A percentile compares a stretch with the other conserved stretches of the same genome.
Evolutionary conservation across 352 stramenopile genomes (phyloP).

Genomic region (Pythium aquatile): DNA sequence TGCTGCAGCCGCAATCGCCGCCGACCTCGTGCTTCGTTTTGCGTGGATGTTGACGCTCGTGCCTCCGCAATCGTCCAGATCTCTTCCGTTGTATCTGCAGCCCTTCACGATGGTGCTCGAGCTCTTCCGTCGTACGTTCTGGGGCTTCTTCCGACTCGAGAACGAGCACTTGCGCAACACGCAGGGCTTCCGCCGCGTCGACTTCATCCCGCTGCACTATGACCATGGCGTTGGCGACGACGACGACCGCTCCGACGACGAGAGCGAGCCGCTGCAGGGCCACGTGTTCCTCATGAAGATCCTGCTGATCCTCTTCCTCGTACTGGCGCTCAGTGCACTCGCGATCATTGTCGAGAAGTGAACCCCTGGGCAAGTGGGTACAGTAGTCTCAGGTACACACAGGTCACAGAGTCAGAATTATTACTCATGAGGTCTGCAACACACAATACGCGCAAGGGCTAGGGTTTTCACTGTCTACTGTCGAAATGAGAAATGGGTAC

Average conservation of each 20-base stretch:
- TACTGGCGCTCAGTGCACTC: constrained; percentile 36
- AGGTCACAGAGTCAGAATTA: neutral
- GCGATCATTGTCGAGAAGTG: constrained; percentile 41
- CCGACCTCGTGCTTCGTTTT: constrained; percentile 79
- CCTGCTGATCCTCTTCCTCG: constrained; percentile 34
- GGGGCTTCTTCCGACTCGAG: constrained; percentile 85
- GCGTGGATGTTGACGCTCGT: constrained; percentile 83
- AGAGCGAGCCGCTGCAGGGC: constrained; percentile 29
- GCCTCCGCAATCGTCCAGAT: constrained; percentile 53
- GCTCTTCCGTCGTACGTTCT: constrained; percentile 82
- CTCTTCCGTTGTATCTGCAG: constrained; percentile 74
- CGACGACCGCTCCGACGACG: constrained; percentile 33
- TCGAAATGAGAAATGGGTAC: constrained; percentile 4
- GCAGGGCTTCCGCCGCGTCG: constrained; percentile 74
- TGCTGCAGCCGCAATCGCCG: constrained; percentile 54
- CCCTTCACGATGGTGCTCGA: constrained; percentile 86
- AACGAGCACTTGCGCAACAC: constrained; percentile 88
- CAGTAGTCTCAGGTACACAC: neutral
- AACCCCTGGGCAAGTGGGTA: neutral
- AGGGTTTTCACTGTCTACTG: neutral
- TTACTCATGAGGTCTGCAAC: neutral
- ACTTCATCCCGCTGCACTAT: constrained; percentile 86
- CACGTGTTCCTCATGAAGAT: constrained; percentile 45
- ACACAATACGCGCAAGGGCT: neutral
- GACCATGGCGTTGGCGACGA: constrained; percentile 64